Evolutionary conservation across 2,329 filamentous ascomycete genomes (phyloP), one percentile per base, ranked within the genome.

Genomic region (Sphaerulina populicola): DNA sequence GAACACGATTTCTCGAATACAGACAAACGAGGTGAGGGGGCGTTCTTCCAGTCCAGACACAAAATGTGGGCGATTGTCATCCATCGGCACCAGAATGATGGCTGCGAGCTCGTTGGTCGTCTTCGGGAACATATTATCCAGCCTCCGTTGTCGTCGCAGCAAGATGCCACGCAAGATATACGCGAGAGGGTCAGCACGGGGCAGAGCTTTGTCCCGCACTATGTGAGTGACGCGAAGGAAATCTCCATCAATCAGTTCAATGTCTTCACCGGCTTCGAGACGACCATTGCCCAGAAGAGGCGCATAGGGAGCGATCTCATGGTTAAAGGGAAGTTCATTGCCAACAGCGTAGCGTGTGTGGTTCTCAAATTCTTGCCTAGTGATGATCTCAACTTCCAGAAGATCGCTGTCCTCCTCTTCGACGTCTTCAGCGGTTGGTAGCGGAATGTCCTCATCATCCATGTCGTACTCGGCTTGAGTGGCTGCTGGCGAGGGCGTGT

Each of bases 71-170:
- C 35, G 11, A 3, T 33, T 35, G 9, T 44, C 23, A 6, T 49
- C 6, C 3, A 21, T 33, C 0, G 14, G 38, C 29, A 46, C 49
- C 3, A 52, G 65, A 21, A 68, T 42, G 30, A 69, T 41, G 67
- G 73, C 71, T 18, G 68, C 68, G 18, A 80, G 49, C 52, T 80
- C 77, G 40, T 77, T 62, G 2, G 29, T 39, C 6, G 31, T 63
- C 9, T 61, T 64, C 0, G 68, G 68, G 2, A 77, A 60, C 10
- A 69, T 62, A 0, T 66, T 67, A 2, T 65, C 54, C 12, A 71
- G 55, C 1, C 65, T 51, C 2, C 62, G 65, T 1, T 64, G 62
- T 7, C 65, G 64, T 4, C 65, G 60, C 5, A 71, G 67, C 2
- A 64, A 65, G 1, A 67, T 60, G 0, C 75, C 74, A 36, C 62